A percentile compares a stretch with the other conserved stretches of the same genome.
phyloP scores from a whole-genome alignment of 495 filamentous ascomycete species.

The Bryoglossum gracile region DNA sequence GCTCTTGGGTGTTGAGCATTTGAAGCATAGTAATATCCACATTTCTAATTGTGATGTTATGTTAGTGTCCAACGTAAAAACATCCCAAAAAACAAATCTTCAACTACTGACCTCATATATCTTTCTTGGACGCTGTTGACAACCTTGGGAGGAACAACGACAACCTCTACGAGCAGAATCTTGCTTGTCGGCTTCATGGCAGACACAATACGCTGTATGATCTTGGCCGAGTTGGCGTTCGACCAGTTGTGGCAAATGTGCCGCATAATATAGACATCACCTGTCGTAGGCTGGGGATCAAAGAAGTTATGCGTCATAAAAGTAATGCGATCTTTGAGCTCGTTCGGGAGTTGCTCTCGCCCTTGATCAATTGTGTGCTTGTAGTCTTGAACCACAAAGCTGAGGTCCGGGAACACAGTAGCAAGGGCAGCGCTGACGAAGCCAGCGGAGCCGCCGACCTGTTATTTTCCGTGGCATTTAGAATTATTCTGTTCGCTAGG shows the following conservation, averaged over 20 bases:
- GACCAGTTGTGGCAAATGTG: slow-evolving; percentile 52
- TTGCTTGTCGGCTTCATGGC: slow-evolving; percentile 28
- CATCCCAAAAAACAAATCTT: not conserved
- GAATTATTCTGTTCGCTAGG: not conserved
- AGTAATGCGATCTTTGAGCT: slow-evolving; percentile 34
- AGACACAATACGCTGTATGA: slow-evolving; percentile 43
- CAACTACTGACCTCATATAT: not conserved
- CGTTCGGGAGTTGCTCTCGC: slow-evolving; percentile 26
- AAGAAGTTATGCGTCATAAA: slow-evolving; percentile 48
- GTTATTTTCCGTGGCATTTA: not conserved
- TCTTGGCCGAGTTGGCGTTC: slow-evolving; percentile 43
- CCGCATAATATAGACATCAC: slow-evolving; percentile 46
- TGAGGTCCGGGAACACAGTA: slow-evolving; percentile 34
- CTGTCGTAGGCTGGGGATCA: slow-evolving; percentile 39
- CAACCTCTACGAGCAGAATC: not conserved
- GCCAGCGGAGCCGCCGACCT: slow-evolving; percentile 46
- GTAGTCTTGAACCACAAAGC: slow-evolving; percentile 49
- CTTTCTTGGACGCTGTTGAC: not conserved
- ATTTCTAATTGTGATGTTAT: not conserved
- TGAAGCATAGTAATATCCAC: slow-evolving; percentile 1
- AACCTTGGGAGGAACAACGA: not conserved
- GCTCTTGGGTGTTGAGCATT: not conserved
- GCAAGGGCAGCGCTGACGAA: slow-evolving; percentile 45
- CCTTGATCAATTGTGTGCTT: slow-evolving; percentile 33
- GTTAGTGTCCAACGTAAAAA: too few relatives aligned